Evolutionary conservation across 1,284 basidiomycete species (phyloP).

Genomic region (Lentinula novae-zelandiae): DNA sequence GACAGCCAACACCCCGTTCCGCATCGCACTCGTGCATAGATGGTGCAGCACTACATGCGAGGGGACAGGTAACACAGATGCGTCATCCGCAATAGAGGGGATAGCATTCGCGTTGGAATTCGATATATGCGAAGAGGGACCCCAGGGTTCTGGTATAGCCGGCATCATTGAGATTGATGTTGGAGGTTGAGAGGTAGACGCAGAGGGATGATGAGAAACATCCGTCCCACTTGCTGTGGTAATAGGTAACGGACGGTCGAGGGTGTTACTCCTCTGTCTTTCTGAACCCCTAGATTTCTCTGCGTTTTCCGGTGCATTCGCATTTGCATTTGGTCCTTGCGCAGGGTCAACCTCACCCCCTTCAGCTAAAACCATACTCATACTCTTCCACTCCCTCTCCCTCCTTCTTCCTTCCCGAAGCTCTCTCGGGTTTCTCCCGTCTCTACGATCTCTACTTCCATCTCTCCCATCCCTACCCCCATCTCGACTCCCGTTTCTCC

Average conservation of each 20-base stretch:
- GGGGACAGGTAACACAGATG: constrained; percentile 89
- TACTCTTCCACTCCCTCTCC: constrained; percentile 16
- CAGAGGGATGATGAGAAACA: constrained; percentile 16
- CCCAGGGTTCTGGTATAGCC: not conserved
- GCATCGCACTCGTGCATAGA: constrained; percentile 93
- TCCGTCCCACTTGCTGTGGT: constrained; percentile 43
- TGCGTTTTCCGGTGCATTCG: constrained; percentile 3
- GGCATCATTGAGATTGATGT: not conserved
- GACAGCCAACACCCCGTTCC: constrained; percentile 91
- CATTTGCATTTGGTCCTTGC: constrained; percentile 14
- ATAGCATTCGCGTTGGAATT: not conserved
- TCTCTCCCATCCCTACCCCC: too few species aligned
- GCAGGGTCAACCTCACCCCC: constrained; percentile 1
- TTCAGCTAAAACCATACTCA: constrained; percentile 9
- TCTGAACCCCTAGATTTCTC: too few species aligned
- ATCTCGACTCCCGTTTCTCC: too few species aligned
- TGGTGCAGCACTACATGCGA: constrained; percentile 96
- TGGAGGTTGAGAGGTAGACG: constrained; percentile 12
- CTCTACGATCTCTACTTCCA: constrained; percentile 14
- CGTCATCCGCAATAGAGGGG: constrained; percentile 74
- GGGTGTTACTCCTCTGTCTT: too few species aligned
- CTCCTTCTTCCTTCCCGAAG: constrained; percentile 12
- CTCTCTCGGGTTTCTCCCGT: constrained; percentile 5
- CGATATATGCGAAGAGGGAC: not conserved
- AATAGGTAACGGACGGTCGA: constrained; percentile 23